Conservation (phyloP, 73 alveolate species). For the Effrenium voratum region DNA sequence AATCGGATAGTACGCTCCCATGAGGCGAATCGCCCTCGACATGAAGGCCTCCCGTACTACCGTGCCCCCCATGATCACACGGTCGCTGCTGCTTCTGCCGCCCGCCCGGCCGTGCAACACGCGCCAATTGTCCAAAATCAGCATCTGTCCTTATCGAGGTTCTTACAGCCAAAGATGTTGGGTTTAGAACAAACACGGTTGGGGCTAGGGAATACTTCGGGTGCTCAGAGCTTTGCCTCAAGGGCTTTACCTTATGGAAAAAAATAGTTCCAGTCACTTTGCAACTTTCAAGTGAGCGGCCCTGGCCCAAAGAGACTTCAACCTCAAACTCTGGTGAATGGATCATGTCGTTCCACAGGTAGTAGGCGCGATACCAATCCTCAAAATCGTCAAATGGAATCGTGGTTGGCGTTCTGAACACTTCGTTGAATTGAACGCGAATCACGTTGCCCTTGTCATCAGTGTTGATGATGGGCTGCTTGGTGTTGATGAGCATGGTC, state of each 20-base stretch:
- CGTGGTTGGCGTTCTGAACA: constrained; percentile 66
- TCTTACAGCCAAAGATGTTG: too few species aligned
- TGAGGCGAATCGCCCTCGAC: constrained; percentile 20
- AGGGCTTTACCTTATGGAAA: too few species aligned
- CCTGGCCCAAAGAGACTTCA: constrained; percentile 19
- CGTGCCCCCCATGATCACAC: constrained; percentile 77
- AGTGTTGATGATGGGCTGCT: constrained; percentile 57
- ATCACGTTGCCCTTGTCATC: constrained; percentile 25
- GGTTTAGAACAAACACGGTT: too few species aligned
- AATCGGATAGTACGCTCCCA: constrained; percentile 59
- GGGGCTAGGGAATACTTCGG: too few species aligned
- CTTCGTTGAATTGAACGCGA: constrained; percentile 70
- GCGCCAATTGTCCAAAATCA: constrained; percentile 79
- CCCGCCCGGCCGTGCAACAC: constrained; percentile 85
- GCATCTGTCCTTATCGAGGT: too few species aligned
- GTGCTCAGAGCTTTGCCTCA: too few species aligned
- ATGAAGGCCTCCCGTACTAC: constrained; percentile 54
- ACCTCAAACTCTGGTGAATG: constrained; percentile 71
- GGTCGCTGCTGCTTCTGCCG: constrained; percentile 58
- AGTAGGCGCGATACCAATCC: constrained; percentile 30
- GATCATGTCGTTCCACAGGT: constrained; percentile 49
- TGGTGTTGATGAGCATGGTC: constrained; percentile 48
- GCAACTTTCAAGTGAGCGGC: too few species aligned
- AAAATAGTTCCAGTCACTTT: too few species aligned
- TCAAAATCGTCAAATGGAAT: constrained; percentile 40